phyloP scores from a whole-genome alignment of 1,139 yeast species.

The Zhuliangozyma blackwelliae region DNA sequence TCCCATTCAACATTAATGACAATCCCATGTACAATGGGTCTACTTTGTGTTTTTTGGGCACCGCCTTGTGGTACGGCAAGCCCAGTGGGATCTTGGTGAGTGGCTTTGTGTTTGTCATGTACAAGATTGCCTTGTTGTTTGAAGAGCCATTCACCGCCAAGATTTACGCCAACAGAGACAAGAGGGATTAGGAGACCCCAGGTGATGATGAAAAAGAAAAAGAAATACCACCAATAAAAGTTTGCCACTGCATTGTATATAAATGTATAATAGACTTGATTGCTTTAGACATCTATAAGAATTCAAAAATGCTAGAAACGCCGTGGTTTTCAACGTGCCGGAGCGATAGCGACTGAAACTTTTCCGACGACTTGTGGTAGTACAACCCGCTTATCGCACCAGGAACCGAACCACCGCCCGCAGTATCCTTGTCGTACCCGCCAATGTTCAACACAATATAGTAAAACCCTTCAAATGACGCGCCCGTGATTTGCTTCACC shows the following conservation, averaged over 20 bases:
- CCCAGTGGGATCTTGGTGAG: constrained; percentile 82
- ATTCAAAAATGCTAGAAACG: constrained; percentile 10
- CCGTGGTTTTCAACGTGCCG: constrained; percentile 31
- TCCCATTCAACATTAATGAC: constrained; percentile 86
- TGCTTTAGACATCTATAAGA: constrained; percentile 7
- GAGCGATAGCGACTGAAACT: constrained; percentile 54
- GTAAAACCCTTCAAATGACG: constrained; percentile 90
- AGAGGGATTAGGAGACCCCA: background rate
- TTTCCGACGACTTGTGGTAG: constrained; percentile 73
- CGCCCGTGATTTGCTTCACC: constrained; percentile 65
- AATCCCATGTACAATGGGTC: constrained; percentile 98
- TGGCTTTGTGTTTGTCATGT: constrained; percentile 72
- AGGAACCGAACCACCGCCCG: constrained; percentile 12
- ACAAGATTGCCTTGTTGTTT: constrained; percentile 73
- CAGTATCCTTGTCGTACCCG: constrained; percentile 18
- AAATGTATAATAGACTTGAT: background rate
- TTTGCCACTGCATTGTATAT: background rate
- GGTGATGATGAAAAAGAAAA: too few species aligned
- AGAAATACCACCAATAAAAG: too few species aligned
- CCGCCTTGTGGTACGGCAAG: constrained; percentile 83
- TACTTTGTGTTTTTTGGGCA: constrained; percentile 81
- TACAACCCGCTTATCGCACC: constrained; percentile 79
- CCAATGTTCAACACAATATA: constrained; percentile 78
- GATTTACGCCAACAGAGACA: constrained; percentile 55
- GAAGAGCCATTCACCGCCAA: constrained; percentile 96